phyloP scores from a whole-genome alignment of 441 rosid genomes.

The Hura crepitans region DNA sequence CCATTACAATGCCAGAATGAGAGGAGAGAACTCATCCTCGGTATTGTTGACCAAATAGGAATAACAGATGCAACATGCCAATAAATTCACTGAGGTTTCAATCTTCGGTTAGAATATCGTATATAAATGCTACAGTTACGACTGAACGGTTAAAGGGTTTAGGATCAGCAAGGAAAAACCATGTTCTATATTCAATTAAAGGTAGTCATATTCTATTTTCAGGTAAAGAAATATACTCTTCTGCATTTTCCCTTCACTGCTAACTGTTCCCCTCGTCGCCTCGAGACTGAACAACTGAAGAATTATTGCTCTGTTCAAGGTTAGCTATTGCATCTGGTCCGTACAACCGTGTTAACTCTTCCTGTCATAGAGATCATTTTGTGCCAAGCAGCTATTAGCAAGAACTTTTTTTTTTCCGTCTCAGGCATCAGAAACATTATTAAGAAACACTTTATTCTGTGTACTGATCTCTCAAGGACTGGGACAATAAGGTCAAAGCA shows the following conservation, averaged over 20 bases:
- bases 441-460: not conserved
- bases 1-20: no score
- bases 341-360: conserved; percentile 57
- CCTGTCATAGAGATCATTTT: conserved; percentile 41
- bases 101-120: conserved; percentile 18
- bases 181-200: conserved; percentile 18
- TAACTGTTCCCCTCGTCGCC: conserved; percentile 44
- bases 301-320: conserved; percentile 42
- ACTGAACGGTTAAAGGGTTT: conserved; percentile 35
- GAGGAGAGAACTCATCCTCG: not conserved
- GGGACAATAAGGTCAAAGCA: not conserved
- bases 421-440: no score
- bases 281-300: conserved; percentile 32
- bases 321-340: conserved; percentile 77
- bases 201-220: conserved; percentile 20
- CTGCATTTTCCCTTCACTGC: not conserved
- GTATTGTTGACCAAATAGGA: conserved; percentile 1
- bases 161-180: conserved; percentile 35
- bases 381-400: not conserved
- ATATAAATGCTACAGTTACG: conserved; percentile 25
- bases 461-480: not conserved
- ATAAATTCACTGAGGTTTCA: conserved; percentile 2
- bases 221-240: conserved; percentile 19
- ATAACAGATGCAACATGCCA: conserved; percentile 23
- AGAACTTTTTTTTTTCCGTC: no score